Conservation (phyloP, 768 basidiomycete species). For the Leccinellum albellum region DNA sequence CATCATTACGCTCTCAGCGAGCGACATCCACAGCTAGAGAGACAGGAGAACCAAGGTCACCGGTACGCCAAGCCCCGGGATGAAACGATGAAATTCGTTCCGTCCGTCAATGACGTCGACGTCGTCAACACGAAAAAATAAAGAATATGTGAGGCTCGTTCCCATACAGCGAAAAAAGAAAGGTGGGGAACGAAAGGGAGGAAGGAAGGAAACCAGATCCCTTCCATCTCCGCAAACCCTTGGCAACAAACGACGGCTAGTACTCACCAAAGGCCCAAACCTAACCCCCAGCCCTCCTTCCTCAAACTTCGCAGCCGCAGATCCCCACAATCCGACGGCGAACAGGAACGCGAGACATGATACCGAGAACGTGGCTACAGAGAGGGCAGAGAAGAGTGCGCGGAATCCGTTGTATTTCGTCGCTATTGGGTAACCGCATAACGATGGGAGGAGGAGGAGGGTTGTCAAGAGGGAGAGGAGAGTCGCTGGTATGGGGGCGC, state of each 20-base stretch:
- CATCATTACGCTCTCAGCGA: not conserved
- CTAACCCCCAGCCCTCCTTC: not conserved
- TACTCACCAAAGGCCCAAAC: conserved; percentile 3
- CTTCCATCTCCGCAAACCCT: no score
- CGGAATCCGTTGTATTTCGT: not conserved
- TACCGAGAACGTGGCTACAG: not conserved
- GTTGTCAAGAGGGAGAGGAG: not conserved
- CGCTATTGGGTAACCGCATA: not conserved
- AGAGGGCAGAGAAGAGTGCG: not conserved
- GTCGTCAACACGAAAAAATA: no score
- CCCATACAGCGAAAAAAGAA: not conserved
- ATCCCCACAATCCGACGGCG: not conserved
- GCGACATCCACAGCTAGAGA: not conserved
- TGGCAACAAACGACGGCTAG: not conserved
- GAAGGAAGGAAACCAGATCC: not conserved
- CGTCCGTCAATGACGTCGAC: no score
- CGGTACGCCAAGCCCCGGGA: no score
- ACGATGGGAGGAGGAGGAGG: not conserved
- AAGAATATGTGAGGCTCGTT: not conserved
- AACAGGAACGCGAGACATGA: conserved; percentile 1
- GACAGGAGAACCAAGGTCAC: no score
- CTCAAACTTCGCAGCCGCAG: not conserved
- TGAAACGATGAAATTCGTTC: no score
- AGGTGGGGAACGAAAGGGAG: not conserved
- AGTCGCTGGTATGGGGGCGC: not conserved